phyloP scores from a whole-genome alignment of 2,329 filamentous ascomycete genomes.

The Pezicula radicicola region DNA sequence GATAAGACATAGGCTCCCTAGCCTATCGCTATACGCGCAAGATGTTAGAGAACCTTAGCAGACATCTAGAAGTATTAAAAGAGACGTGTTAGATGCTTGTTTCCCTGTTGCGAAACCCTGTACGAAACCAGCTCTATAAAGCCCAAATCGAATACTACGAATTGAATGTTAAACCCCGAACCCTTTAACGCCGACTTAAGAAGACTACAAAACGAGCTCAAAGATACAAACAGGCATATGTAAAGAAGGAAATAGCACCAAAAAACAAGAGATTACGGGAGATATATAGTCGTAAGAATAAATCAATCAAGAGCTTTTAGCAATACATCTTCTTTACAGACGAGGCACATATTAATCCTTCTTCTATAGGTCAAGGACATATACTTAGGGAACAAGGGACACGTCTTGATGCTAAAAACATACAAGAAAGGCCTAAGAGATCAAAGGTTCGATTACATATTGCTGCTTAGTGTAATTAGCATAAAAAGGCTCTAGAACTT shows the following conservation, averaged over 20 bases:
- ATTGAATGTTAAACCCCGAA: not conserved
- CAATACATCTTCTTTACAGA: constrained; percentile 9
- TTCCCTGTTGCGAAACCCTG: constrained; percentile 1
- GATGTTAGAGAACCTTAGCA: not conserved
- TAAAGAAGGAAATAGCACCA: constrained; percentile 7
- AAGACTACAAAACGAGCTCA: constrained; percentile 5
- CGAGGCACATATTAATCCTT: constrained; percentile 12
- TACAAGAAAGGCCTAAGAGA: constrained; percentile 4
- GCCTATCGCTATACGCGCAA: not conserved
- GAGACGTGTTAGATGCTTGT: constrained; percentile 1
- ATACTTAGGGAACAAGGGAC: constrained; percentile 7
- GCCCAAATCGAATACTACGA: not conserved
- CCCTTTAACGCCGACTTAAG: constrained; percentile 1
- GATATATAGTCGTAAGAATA: not conserved
- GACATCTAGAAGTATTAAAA: not conserved
- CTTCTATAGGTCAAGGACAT: not conserved
- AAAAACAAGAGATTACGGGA: not conserved
- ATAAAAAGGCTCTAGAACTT: constrained; percentile 7
- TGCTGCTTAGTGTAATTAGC: constrained; percentile 6
- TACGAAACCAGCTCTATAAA: constrained; percentile 6
- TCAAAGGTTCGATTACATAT: constrained; percentile 9
- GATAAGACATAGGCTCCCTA: not conserved
- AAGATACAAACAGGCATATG: constrained; percentile 5
- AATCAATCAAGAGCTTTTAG: constrained; percentile 5
- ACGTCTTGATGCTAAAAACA: constrained; percentile 9